A percentile compares a stretch with the other conserved stretches of the same genome.
These are phyloP conservation scores for Diaporthe caulivora DNA, from an alignment of 2,329 filamentous ascomycete genomes.

Conservation along the genomic window DNA sequence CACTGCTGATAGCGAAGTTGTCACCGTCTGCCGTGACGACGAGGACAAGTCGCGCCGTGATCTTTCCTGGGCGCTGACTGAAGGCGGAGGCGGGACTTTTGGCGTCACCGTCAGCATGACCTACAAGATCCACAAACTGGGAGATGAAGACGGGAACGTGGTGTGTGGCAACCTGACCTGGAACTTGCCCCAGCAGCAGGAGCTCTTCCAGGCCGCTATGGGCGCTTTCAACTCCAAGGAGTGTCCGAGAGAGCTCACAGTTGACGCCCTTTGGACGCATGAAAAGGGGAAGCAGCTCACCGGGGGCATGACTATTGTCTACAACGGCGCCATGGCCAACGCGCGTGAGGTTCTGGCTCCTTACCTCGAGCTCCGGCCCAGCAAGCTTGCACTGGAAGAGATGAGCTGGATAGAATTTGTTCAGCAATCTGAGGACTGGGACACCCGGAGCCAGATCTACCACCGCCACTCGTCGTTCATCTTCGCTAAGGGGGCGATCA, in stretches of 20 bases:
- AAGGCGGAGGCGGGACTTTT: background rate
- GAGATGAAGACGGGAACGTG: background rate
- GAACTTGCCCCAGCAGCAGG: background rate
- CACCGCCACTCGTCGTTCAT: background rate
- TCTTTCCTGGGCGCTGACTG: background rate
- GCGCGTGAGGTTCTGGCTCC: background rate
- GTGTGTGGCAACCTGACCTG: background rate
- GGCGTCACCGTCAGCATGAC: background rate
- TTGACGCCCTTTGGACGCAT: background rate
- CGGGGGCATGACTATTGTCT: background rate
- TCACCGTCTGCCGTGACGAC: background rate
- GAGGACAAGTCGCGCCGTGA: background rate
- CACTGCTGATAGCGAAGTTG: background rate
- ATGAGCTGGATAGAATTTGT: background rate
- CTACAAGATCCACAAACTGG: conserved; percentile 1
- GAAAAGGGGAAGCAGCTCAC: background rate
- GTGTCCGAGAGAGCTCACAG: background rate
- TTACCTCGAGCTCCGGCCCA: background rate
- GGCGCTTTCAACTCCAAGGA: background rate
- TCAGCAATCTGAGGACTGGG: background rate
- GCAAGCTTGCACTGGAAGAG: background rate
- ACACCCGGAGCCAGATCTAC: conserved; percentile 2
- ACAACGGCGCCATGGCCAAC: background rate
- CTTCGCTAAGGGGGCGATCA: background rate
- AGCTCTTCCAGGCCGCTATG: background rate